Conservation (phyloP, 768 basidiomycete genomes). For the Leucocoprinus sp. region DNA sequence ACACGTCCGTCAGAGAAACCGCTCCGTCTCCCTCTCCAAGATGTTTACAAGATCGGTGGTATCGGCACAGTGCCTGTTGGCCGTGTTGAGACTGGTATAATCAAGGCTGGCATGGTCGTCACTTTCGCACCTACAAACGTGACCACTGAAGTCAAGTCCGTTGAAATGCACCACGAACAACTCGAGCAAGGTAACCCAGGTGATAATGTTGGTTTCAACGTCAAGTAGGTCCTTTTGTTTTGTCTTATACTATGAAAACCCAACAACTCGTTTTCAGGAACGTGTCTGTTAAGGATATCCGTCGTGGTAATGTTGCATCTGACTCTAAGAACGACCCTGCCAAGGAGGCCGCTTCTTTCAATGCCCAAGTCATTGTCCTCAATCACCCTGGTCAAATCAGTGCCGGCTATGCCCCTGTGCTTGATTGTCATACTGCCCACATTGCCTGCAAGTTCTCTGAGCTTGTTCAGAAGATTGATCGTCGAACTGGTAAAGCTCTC, state of each 20-base stretch:
- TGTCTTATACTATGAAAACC: slow-evolving; percentile 3
- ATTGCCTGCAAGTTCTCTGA: slow-evolving; percentile 99
- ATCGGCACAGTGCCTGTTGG: slow-evolving; percentile 99
- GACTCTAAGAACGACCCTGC: slow-evolving; percentile 99
- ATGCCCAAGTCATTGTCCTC: slow-evolving; percentile 99
- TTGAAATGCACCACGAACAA: slow-evolving; percentile 99
- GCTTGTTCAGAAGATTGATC: slow-evolving; percentile 98
- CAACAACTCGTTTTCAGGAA: slow-evolving; percentile 50
- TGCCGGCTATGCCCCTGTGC: slow-evolving; percentile 97
- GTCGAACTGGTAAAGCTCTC: slow-evolving; percentile 91
- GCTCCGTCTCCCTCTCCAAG: slow-evolving; percentile 99
- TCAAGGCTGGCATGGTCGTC: slow-evolving; percentile 99
- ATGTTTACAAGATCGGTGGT: slow-evolving; percentile 99
- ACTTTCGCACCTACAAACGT: slow-evolving; percentile 95
- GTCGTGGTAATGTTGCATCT: slow-evolving; percentile 98
- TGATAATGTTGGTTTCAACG: slow-evolving; percentile 99
- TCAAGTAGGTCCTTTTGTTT: slow-evolving; percentile 53
- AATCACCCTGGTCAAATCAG: slow-evolving; percentile 99
- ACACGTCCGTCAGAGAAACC: slow-evolving; percentile 97
- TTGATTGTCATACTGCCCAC: slow-evolving; percentile 99
- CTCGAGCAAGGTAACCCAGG: slow-evolving; percentile 91
- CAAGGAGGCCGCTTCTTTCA: slow-evolving; percentile 98
- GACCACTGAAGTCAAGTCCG: slow-evolving; percentile 99
- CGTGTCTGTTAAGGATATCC: slow-evolving; percentile 99
- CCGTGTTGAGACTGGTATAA: slow-evolving; percentile 99